phyloP scores from a whole-genome alignment of 768 basidiomycete genomes.

The Kwoniella botswanensis region DNA sequence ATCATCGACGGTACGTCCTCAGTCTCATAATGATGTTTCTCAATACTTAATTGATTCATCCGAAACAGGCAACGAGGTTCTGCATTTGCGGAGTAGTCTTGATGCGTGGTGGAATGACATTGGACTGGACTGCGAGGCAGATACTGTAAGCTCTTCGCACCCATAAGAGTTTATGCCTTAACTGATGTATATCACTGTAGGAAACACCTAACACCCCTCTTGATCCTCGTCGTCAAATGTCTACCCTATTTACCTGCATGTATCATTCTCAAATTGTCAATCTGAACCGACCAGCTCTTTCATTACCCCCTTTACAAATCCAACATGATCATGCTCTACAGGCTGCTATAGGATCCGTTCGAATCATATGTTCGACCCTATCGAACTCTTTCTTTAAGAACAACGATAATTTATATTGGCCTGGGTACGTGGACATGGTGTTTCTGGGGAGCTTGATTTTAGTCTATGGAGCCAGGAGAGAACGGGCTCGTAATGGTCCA shows the following conservation, averaged over 20 bases:
- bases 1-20: conserved; percentile 5
- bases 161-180: not conserved
- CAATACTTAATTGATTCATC: no score
- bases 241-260: conserved; percentile 36
- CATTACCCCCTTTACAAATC: conserved; percentile 21
- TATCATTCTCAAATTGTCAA: conserved; percentile 38
- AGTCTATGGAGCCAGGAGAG: conserved; percentile 29
- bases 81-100: conserved; percentile 24
- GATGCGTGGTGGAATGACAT: conserved; percentile 44
- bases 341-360: conserved; percentile 29
- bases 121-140: conserved; percentile 20
- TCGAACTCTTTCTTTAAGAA: not conserved
- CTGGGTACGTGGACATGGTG: conserved; percentile 39
- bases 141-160: not conserved
- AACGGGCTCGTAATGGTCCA: not conserved
- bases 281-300: conserved; percentile 29
- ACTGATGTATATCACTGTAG: not conserved
- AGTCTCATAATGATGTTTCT: not conserved
- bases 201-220: not conserved
- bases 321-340: conserved; percentile 36
- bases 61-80: conserved; percentile 20
- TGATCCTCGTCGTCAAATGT: conserved; percentile 16
- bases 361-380: conserved; percentile 29
- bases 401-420: conserved; percentile 22
- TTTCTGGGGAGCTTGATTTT: conserved; percentile 35